Evolutionary conservation across 805 yeast species (phyloP).

Genomic region (Barnettozyma sucrosica): DNA sequence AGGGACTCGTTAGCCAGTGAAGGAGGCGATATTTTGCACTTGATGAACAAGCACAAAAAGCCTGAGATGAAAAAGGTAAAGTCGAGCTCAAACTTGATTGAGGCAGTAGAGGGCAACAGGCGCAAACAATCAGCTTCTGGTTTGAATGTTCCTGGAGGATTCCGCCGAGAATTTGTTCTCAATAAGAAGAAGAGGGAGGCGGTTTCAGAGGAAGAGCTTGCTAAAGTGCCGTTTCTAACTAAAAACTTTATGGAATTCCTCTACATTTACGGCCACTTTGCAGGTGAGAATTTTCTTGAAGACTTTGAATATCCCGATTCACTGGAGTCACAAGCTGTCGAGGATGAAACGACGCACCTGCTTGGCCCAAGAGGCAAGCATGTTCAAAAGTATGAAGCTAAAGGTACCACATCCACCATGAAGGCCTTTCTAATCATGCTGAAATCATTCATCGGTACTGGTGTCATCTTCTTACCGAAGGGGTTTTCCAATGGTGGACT

Average conservation of each 20-base stretch:
- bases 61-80: slow-evolving; percentile 13
- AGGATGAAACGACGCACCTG: slow-evolving; percentile 25
- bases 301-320: slow-evolving; percentile 45
- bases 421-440: slow-evolving; percentile 68
- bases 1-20: slow-evolving; percentile 14
- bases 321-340: slow-evolving; percentile 21
- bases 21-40: slow-evolving; percentile 26
- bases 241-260: slow-evolving; percentile 72
- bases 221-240: slow-evolving; percentile 47
- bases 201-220: slow-evolving; percentile 24
- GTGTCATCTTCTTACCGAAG: slow-evolving; percentile 62
- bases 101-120: slow-evolving; percentile 5
- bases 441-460: slow-evolving; percentile 76
- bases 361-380: slow-evolving; percentile 17
- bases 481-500: slow-evolving; percentile 74
- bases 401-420: slow-evolving; percentile 65
- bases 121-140: slow-evolving; percentile 44
- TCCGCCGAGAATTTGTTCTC: slow-evolving; percentile 62
- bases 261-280: slow-evolving; percentile 79
- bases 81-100: slow-evolving; percentile 19
- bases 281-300: slow-evolving; percentile 78
- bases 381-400: slow-evolving; percentile 25
- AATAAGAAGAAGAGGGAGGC: slow-evolving; percentile 28
- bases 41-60: slow-evolving; percentile 11
- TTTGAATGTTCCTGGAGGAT: slow-evolving; percentile 76